These are phyloP conservation scores for Aspergillus brasiliensis DNA, from an alignment of 2,329 filamentous ascomycete genomes.

Conservation along the genomic window DNA sequence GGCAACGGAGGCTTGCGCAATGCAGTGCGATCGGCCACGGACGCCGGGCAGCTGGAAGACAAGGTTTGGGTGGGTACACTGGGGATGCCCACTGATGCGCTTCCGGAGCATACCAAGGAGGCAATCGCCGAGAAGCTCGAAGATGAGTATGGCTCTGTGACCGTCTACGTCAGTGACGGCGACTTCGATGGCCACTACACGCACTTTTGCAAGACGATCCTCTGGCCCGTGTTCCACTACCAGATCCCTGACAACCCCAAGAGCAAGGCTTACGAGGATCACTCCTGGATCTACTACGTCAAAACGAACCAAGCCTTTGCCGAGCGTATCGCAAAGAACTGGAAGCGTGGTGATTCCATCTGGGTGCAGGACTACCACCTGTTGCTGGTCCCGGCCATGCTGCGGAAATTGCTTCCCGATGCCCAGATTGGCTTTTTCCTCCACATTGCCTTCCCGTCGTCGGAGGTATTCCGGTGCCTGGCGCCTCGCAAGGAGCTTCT, in stretches of 20 bases:
- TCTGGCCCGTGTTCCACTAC: constrained; percentile 98
- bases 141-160: constrained; percentile 77
- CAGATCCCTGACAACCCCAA: constrained; percentile 97
- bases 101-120: constrained; percentile 73
- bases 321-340: constrained; percentile 84
- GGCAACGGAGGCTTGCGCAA: constrained; percentile 92
- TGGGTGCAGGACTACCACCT: constrained; percentile 98
- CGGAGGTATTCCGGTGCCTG: constrained; percentile 91
- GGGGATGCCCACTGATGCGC: constrained; percentile 88
- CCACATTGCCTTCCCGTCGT: constrained; percentile 93
- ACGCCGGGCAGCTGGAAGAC: constrained; percentile 69
- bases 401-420: constrained; percentile 81
- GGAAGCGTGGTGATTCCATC: constrained; percentile 89
- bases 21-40: constrained; percentile 75
- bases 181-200: constrained; percentile 94
- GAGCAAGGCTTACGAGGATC: constrained; percentile 96
- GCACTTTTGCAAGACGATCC: constrained; percentile 95
- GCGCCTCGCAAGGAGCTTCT: constrained; percentile 84
- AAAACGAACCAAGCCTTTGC: constrained; percentile 92
- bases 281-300: constrained; percentile 94
- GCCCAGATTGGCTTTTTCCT: constrained; percentile 96
- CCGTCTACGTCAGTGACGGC: constrained; percentile 84
- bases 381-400: constrained; percentile 82
- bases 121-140: constrained; percentile 82
- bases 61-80: constrained; percentile 90